These are phyloP conservation scores for Diaporthe citriasiana DNA, from an alignment of 2,329 filamentous ascomycete genomes.

Conservation along the genomic window DNA sequence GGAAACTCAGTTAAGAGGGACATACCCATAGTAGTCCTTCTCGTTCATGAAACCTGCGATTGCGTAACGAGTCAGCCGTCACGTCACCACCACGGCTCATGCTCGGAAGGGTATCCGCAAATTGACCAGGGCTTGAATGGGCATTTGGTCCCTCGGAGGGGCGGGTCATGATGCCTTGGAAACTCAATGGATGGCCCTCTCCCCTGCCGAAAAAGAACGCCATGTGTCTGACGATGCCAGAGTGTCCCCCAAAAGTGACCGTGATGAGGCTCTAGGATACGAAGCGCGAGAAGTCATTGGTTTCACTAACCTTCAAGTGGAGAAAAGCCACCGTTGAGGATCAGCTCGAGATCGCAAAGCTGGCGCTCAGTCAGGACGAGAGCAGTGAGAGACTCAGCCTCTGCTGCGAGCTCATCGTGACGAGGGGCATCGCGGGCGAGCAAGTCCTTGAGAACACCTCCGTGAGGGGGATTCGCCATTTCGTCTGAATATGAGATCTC, in stretches of 20 bases:
- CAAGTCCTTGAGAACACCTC: constrained; percentile 97
- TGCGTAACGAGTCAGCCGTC: constrained; percentile 38
- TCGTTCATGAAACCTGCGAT: constrained; percentile 91
- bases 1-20: constrained; percentile 41
- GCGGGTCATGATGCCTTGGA: constrained; percentile 37
- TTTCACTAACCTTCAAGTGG: constrained; percentile 86
- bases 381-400: constrained; percentile 89
- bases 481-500: constrained; percentile 45
- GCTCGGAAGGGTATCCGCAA: constrained; percentile 21
- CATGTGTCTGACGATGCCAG: background rate
- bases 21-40: constrained; percentile 94
- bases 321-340: constrained; percentile 97
- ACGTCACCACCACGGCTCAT: constrained; percentile 31
- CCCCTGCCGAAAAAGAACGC: constrained; percentile 35
- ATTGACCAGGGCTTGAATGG: constrained; percentile 31
- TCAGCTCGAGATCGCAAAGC: constrained; percentile 96
- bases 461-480: constrained; percentile 83
- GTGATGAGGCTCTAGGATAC: background rate
- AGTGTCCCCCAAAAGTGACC: background rate
- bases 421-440: constrained; percentile 91
- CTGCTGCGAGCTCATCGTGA: constrained; percentile 82
- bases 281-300: background rate
- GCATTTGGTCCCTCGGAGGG: constrained; percentile 19
- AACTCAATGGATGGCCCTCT: constrained; percentile 18
- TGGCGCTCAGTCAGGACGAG: constrained; percentile 92